These are phyloP conservation scores for Stenocarpella maydis DNA, from an alignment of 2,329 filamentous ascomycete genomes.

Conservation along the genomic window DNA sequence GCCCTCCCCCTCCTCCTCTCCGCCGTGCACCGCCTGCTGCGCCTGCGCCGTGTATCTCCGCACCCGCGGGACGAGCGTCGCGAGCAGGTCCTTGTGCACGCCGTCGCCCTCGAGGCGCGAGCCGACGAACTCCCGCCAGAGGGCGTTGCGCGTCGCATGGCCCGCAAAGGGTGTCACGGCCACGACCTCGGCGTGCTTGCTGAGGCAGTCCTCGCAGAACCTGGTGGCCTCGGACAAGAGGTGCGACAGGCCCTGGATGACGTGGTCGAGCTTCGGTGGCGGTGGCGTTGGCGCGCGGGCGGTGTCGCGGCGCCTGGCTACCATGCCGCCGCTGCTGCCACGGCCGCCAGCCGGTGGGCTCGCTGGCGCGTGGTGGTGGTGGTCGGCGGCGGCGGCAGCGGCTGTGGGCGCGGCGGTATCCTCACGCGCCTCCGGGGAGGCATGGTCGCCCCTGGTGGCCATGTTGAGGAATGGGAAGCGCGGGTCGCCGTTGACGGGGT, in stretches of 20 bases:
- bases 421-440: background rate
- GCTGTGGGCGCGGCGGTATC: background rate
- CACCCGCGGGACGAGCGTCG: background rate
- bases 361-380: background rate
- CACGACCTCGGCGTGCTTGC: conserved; percentile 50
- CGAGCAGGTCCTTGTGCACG: conserved; percentile 25
- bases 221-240: conserved; percentile 21
- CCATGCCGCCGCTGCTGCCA: background rate
- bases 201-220: conserved; percentile 28
- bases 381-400: background rate
- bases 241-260: conserved; percentile 20
- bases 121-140: conserved; percentile 32
- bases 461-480: conserved; percentile 24
- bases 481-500: conserved; percentile 15
- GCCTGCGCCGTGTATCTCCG: conserved; percentile 14
- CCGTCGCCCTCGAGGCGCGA: conserved; percentile 15
- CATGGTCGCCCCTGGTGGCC: background rate
- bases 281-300: background rate
- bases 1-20: background rate
- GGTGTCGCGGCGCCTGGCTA: conserved; percentile 2
- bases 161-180: conserved; percentile 43
- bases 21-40: background rate
- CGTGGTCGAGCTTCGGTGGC: conserved; percentile 16
- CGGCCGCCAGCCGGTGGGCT: background rate
- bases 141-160: conserved; percentile 24